Base-by-base conservation (phyloP, 1,139 yeast genomes). In the Zygotorulaspora mrakii region DNA sequence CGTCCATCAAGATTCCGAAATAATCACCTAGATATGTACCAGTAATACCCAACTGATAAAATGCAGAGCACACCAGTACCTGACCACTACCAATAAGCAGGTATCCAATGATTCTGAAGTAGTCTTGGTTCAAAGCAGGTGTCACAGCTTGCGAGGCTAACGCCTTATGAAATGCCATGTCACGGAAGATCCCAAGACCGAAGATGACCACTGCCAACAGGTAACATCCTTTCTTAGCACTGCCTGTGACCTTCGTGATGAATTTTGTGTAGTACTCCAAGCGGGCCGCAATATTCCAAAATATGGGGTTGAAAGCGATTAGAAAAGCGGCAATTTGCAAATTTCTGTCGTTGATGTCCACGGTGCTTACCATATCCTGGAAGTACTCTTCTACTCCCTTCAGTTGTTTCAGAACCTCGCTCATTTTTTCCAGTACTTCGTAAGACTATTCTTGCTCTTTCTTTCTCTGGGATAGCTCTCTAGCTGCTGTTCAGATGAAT, bases 1-100 rank as follows among this genome's bases (percentile, higher is more conserved):
- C 78, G 48, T 79, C 78, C 94, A 89, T 91, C 56, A 91, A 74
- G 56, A 91, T 89, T 1, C 98, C 98, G 65, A 91, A 91, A 67
- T 91, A 94, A 65, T 91, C 98, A 26, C 98, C 98, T 48, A 91
- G 70, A 59, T 91, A 91, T 13, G 98, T 91, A 11, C 98, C 98
- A 8, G 96, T 89, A 48, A 91, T 77, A 16, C 98, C 98, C 50
- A 91, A 72, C n/a, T 84, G 82, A 69, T 79, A 91, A 97, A 91
- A 91, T 26, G 96, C 86, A 18, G 80, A 67, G 31, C 84, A 50
- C 1, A 89, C 97, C 41, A 91, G 74, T 6, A 86, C 65, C 51
- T 88, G 88, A 21, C 98, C 98, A 39, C 71, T 62, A 1, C 64
- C 76, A 53, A 88, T 83, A 45, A 55, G 68, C 10, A 50, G 64